Conservation (phyloP, 2,329 filamentous ascomycete genomes). For the Parasarocladium wereldwijsianum region DNA sequence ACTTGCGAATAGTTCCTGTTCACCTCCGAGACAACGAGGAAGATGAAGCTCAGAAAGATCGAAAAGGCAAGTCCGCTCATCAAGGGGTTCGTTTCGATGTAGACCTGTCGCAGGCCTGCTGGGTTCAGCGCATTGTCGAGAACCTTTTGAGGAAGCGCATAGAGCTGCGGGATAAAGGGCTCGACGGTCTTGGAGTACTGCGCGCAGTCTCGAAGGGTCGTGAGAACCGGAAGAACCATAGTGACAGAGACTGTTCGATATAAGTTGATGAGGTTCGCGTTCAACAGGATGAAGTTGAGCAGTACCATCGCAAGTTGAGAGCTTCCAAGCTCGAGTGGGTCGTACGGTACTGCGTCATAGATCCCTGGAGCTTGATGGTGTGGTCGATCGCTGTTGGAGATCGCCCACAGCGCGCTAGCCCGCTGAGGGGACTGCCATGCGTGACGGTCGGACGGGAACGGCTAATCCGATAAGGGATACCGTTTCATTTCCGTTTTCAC, state of each 20-base stretch:
- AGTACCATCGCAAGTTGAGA: background rate
- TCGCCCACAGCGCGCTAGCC: slow-evolving; percentile 1
- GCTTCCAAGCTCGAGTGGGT: background rate
- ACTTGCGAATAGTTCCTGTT: slow-evolving; percentile 97
- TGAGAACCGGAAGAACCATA: slow-evolving; percentile 62
- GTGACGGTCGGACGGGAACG: too few species aligned
- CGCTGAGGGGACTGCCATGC: too few species aligned
- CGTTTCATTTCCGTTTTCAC: too few species aligned
- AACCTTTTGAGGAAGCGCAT: slow-evolving; percentile 52
- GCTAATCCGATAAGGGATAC: too few species aligned
- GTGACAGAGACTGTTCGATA: background rate
- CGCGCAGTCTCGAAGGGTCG: slow-evolving; percentile 57
- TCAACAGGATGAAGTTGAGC: too few species aligned
- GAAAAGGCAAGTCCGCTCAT: slow-evolving; percentile 61
- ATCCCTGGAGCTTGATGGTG: slow-evolving; percentile 2
- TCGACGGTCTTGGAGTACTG: slow-evolving; percentile 61
- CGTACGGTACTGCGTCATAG: slow-evolving; percentile 2
- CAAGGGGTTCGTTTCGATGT: slow-evolving; percentile 74
- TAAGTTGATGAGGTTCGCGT: too few species aligned
- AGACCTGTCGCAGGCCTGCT: slow-evolving; percentile 53
- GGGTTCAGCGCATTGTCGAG: slow-evolving; percentile 43
- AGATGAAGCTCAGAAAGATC: slow-evolving; percentile 53
- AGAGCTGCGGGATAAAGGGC: slow-evolving; percentile 59
- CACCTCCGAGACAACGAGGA: slow-evolving; percentile 65
- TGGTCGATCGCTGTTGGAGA: background rate